Evolutionary conservation across 2,329 filamentous ascomycete species (phyloP).

Genomic region (Xylariaceae sp.): DNA sequence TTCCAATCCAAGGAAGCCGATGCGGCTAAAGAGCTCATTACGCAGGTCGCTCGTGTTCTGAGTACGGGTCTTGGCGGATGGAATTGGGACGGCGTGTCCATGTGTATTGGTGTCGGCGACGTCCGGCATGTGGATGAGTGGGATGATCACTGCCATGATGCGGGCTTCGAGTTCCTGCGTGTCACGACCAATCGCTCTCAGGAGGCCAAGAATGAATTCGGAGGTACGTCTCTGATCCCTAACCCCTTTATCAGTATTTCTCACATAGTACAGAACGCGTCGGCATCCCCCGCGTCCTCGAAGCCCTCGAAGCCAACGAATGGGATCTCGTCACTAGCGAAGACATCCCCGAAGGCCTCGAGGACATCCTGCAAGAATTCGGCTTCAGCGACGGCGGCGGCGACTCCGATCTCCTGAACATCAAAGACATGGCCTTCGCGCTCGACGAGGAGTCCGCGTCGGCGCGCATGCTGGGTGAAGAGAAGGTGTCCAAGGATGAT

Average conservation of each 20-base stretch:
- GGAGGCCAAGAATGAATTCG: conserved; percentile 49
- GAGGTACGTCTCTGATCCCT: conserved; percentile 40
- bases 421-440: conserved; percentile 35
- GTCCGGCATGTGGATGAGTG: conserved; percentile 48
- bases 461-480: no score
- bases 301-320: conserved; percentile 62
- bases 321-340: conserved; percentile 44
- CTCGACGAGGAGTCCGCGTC: conserved; percentile 20
- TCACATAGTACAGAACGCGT: conserved; percentile 45
- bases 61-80: conserved; percentile 54
- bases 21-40: conserved; percentile 40
- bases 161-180: conserved; percentile 59
- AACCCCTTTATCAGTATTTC: not conserved
- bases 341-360: conserved; percentile 33
- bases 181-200: conserved; percentile 33
- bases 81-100: conserved; percentile 58
- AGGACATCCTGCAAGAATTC: conserved; percentile 25
- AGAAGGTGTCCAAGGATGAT: no score
- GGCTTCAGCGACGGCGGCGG: conserved; percentile 19
- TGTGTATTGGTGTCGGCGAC: conserved; percentile 53
- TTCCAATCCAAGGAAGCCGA: conserved; percentile 23
- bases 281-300: conserved; percentile 53
- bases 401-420: conserved; percentile 20
- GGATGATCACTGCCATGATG: conserved; percentile 55
- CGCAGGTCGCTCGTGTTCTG: conserved; percentile 50